phyloP scores from a whole-genome alignment of 129 eudicot genomes.

The Tagetes patula region DNA sequence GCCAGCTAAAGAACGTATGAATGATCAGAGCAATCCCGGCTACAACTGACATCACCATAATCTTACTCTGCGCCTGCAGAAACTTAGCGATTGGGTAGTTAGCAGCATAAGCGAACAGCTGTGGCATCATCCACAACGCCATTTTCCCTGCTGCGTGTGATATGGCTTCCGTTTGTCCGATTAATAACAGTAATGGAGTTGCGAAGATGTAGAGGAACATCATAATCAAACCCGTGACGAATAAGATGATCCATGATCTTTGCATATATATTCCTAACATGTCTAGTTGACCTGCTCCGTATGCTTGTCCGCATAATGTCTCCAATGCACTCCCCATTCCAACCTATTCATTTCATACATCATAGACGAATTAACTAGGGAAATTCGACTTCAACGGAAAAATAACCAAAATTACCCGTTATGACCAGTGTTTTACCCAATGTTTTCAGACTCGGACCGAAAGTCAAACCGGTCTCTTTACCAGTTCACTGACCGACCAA shows the following conservation, averaged over 20 bases:
- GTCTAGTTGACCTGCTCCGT: constrained; percentile 51
- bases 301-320: constrained; percentile 66
- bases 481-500: too few species aligned
- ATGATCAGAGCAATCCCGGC: constrained; percentile 22
- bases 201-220: constrained; percentile 44
- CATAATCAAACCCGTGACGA: constrained; percentile 28
- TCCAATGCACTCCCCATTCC: constrained; percentile 66
- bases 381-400: too few species aligned
- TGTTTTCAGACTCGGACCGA: too few species aligned
- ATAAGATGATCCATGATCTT: constrained; percentile 52
- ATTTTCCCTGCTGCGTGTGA: constrained; percentile 38
- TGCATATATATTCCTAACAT: constrained; percentile 68
- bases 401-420: too few species aligned
- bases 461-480: too few species aligned
- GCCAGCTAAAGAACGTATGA: constrained; percentile 38
- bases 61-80: constrained; percentile 51
- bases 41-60: constrained; percentile 40
- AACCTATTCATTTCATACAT: constrained; percentile 26
- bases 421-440: too few species aligned
- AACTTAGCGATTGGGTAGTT: constrained; percentile 49
- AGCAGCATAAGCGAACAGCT: constrained; percentile 42
- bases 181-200: constrained; percentile 36
- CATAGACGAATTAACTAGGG: not conserved
- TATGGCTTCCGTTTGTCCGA: constrained; percentile 50
- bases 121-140: constrained; percentile 49